Base-by-base conservation (phyloP, 2,329 filamentous ascomycete species). In the Diaporthe australafricana region DNA sequence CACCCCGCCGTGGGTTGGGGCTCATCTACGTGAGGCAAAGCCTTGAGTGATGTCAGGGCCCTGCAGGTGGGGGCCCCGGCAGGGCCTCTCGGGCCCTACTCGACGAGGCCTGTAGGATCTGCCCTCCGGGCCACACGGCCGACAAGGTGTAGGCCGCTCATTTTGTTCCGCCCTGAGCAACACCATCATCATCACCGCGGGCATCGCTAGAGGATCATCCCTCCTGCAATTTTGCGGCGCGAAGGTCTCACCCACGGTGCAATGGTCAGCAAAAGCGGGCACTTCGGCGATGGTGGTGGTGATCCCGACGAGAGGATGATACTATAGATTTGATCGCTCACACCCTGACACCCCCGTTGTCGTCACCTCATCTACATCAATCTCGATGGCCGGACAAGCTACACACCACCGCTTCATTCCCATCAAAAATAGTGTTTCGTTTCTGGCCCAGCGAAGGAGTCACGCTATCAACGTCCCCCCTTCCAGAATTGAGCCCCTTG, bases 11-110 rank as follows among this genome's bases (percentile, higher is more conserved):
- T 65, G 60, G 60, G 60, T 55, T 42, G 57, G 57, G 56, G 52
- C 42, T 42, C 60, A 50, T 72, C 35, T 45, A 63, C 16, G 22
- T 70, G 70, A 70, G 56, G 70, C 70, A 68, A 50, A 38, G 56
- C 53, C 47, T 53, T 67, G 56, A 65, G 42, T 68, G 70, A 69
- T 72, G 70, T 72, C 70, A 71, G 55, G 69, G 62, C 38, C 57
- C 20, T 52, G 68, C 60, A 50, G 60, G 60, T 65, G 42, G 60
- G 57, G 57, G 57, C 22, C 9, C 22, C 25, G 40, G 56, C 17
- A 45, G 40, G 32, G 48, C n/a, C 12, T 40, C 11, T 38, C 5
- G 9, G 53, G 57, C 22, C 40, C 40, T 62, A 47, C 56, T 45
- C 11, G 25, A 32, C 40, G 27, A 25, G 22, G 56, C 57, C 42